Evolutionary conservation across 2,329 filamentous ascomycete species (phyloP).

Genomic region (Aphanocladium album): DNA sequence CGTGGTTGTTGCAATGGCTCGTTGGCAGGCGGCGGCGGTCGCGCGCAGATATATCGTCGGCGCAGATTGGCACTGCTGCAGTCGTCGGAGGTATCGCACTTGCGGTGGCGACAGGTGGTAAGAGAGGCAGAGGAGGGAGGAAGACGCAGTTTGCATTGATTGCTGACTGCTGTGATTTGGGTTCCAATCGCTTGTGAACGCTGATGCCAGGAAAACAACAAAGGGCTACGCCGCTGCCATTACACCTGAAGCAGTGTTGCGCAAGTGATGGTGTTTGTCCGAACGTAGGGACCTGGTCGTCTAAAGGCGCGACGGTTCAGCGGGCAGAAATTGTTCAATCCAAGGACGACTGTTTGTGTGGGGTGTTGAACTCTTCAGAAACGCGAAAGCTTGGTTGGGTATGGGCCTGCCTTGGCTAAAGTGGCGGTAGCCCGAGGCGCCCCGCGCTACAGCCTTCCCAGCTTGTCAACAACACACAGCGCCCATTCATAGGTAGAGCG

Average conservation of each 20-base stretch:
- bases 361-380: slow-evolving; percentile 11
- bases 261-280: not conserved
- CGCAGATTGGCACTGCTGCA: not conserved
- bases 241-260: not conserved
- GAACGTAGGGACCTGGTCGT: not conserved
- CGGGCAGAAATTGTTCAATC: slow-evolving; percentile 12
- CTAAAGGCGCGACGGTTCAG: not conserved
- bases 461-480: not conserved
- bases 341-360: slow-evolving; percentile 2
- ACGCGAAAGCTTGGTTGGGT: slow-evolving; percentile 4
- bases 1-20: not conserved
- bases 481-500: not conserved
- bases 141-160: slow-evolving; percentile 9
- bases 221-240: slow-evolving; percentile 2
- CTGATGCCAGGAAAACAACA: not conserved
- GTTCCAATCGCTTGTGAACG: not conserved
- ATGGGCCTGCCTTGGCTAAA: slow-evolving; percentile 5
- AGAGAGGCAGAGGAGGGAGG: not conserved
- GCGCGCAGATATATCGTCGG: not conserved
- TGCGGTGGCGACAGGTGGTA: not conserved
- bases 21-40: not conserved
- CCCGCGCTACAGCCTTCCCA: slow-evolving; percentile 1
- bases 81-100: not conserved
- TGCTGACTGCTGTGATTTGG: not conserved
- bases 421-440: slow-evolving; percentile 7